Percentiles rank a stretch among this genome's conserved stretches.
Conservation (phyloP, 768 basidiomycete genomes). For the Pleurotus platypus region DNA sequence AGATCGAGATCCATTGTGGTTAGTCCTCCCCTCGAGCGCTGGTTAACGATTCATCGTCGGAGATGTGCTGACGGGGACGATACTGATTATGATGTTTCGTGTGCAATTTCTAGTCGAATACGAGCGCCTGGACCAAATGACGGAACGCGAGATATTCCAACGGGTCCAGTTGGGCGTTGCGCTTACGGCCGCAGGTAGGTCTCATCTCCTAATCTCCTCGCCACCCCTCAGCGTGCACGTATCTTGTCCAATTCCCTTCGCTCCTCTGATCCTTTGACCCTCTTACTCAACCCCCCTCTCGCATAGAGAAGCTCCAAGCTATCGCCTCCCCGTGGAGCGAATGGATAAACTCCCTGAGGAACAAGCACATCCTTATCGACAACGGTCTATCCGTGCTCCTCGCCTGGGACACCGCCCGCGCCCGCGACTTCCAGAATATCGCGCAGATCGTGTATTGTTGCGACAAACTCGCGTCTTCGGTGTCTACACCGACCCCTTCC, state of each 20-base stretch:
- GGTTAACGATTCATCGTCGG: too few relatives aligned
- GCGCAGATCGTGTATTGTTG: conserved; percentile 70
- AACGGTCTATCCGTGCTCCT: conserved; percentile 60
- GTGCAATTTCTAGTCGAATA: conserved; percentile 58
- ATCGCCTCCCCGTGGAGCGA: conserved; percentile 67
- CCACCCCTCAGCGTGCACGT: neutral
- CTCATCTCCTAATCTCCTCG: neutral
- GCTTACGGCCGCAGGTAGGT: conserved; percentile 66
- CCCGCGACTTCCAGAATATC: conserved; percentile 74
- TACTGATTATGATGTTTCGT: too few relatives aligned
- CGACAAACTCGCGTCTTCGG: conserved; percentile 40
- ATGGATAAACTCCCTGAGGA: conserved; percentile 61
- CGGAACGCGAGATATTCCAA: conserved; percentile 79
- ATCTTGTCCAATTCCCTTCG: too few relatives aligned
- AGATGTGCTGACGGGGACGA: too few relatives aligned
- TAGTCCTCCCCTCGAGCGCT: conserved; percentile 15
- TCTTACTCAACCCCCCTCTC: neutral
- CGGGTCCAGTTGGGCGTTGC: conserved; percentile 79
- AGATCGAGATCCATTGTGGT: conserved; percentile 69
- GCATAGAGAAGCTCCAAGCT: conserved; percentile 76
- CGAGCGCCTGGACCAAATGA: conserved; percentile 41
- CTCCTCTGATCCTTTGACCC: too few relatives aligned
- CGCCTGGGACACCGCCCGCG: conserved; percentile 63
- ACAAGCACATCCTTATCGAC: conserved; percentile 50
- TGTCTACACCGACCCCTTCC: too few relatives aligned